Conservation (phyloP, 2,329 filamentous ascomycete genomes). For the Ophiostoma quercus region DNA sequence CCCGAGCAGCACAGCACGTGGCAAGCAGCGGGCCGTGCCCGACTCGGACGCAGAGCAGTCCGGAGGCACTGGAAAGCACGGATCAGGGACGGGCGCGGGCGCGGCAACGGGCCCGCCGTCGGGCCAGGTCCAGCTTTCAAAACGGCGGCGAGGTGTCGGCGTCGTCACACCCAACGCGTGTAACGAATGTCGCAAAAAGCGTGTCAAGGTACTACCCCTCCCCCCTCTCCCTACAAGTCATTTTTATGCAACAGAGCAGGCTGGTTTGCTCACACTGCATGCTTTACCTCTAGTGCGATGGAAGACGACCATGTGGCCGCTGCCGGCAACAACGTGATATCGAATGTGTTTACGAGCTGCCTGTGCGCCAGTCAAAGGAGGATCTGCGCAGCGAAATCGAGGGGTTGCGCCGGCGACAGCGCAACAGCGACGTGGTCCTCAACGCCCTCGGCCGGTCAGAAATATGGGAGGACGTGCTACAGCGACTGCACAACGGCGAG, state of each 20-base stretch:
- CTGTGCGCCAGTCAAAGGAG: slow-evolving; percentile 60
- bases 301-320: slow-evolving; percentile 50
- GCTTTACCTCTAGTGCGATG: slow-evolving; percentile 48
- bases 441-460: slow-evolving; percentile 49
- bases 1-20: slow-evolving; percentile 3
- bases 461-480: slow-evolving; percentile 51
- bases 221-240: not conserved
- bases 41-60: slow-evolving; percentile 16
- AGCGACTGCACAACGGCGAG: slow-evolving; percentile 50
- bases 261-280: not conserved
- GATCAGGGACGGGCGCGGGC: not conserved
- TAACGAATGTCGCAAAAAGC: slow-evolving; percentile 58
- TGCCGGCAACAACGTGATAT: slow-evolving; percentile 51
- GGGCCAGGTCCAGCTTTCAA: slow-evolving; percentile 30
- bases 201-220: slow-evolving; percentile 47
- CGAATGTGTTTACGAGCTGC: slow-evolving; percentile 57
- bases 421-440: slow-evolving; percentile 51
- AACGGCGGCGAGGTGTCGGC: slow-evolving; percentile 50
- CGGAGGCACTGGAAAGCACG: not conserved
- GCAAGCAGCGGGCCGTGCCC: slow-evolving; percentile 16
- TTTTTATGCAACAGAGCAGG: not conserved
- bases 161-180: slow-evolving; percentile 57
- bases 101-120: not conserved
- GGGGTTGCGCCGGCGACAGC: slow-evolving; percentile 49
- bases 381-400: slow-evolving; percentile 57